These are phyloP conservation scores for Globisporangium alternatum DNA, from an alignment of 352 stramenopile genomes.

Conservation along the genomic window DNA sequence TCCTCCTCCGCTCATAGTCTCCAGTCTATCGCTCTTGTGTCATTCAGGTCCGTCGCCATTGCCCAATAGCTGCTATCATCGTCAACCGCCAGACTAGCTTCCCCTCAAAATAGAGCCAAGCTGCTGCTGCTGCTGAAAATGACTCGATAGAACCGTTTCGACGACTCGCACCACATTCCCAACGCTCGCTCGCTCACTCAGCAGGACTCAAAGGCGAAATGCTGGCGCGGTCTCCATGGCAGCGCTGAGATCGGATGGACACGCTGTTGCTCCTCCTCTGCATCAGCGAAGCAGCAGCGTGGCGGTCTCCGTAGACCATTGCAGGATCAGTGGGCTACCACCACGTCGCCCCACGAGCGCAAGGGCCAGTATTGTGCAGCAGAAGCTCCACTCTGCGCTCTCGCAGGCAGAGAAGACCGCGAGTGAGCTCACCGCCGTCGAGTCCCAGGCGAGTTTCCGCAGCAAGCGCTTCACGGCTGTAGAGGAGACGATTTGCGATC, in stretches of 20 bases:
- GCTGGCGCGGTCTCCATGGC: conserved; percentile 11
- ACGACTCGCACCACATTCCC: neutral
- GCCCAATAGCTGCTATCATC: neutral
- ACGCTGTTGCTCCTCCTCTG: neutral
- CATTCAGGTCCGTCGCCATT: neutral
- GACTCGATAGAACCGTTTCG: conserved; percentile 13
- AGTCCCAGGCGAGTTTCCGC: conserved; percentile 24
- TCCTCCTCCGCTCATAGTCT: conserved; percentile 19
- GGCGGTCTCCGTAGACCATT: neutral
- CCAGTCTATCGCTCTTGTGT: neutral
- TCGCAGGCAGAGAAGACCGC: conserved; percentile 43
- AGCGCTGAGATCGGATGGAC: conserved; percentile 11
- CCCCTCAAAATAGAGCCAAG: conserved; percentile 4
- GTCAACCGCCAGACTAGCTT: neutral
- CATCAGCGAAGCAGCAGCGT: conserved; percentile 1
- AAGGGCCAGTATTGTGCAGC: conserved; percentile 48
- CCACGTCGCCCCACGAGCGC: conserved; percentile 18
- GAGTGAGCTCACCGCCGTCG: conserved; percentile 20
- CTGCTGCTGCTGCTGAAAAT: neutral
- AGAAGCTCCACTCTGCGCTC: conserved; percentile 64
- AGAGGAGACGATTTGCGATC: conserved; percentile 19
- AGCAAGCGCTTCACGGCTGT: conserved; percentile 5
- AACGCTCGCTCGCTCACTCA: neutral
- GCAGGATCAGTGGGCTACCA: neutral
- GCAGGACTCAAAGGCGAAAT: conserved; percentile 2